Percentiles rank a stretch among this genome's conserved stretches.
These are phyloP conservation scores for Arxiozyma slooffiae DNA, from an alignment of 1,139 yeast genomes.

Conservation along the genomic window DNA sequence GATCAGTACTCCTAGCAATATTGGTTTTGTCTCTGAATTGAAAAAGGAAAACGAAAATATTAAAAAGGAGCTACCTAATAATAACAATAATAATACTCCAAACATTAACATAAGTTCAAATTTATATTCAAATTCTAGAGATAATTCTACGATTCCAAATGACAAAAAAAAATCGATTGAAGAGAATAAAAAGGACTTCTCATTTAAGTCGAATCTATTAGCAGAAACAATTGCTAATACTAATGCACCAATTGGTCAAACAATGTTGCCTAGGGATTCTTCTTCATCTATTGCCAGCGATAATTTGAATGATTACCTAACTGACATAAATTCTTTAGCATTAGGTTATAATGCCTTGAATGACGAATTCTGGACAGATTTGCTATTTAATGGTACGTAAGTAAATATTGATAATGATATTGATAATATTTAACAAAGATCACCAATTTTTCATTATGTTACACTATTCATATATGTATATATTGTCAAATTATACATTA, in stretches of 20 bases:
- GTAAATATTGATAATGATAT: background rate
- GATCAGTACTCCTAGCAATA: background rate
- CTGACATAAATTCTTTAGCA: conserved; percentile 22
- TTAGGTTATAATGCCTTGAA: conserved; percentile 25
- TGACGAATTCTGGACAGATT: conserved; percentile 28
- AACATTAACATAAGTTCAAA: too few species aligned
- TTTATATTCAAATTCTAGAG: background rate
- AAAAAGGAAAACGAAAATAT: too few species aligned
- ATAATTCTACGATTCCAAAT: background rate
- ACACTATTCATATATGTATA: too few species aligned
- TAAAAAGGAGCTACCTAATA: background rate
- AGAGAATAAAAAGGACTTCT: background rate
- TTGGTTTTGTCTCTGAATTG: background rate
- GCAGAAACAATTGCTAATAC: background rate
- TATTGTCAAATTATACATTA: too few species aligned
- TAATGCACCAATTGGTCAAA: background rate
- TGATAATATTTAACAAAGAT: background rate
- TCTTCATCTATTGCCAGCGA: conserved; percentile 18
- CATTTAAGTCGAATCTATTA: background rate
- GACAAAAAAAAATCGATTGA: background rate
- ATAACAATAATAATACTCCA: too few species aligned
- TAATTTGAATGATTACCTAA: conserved; percentile 19
- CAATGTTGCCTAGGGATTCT: background rate
- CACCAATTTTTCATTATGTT: background rate
- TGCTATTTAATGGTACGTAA: conserved; percentile 17